These are phyloP conservation scores for Candolleomyces aberdarensis DNA, from an alignment of 768 basidiomycete species.

Conservation along the genomic window DNA sequence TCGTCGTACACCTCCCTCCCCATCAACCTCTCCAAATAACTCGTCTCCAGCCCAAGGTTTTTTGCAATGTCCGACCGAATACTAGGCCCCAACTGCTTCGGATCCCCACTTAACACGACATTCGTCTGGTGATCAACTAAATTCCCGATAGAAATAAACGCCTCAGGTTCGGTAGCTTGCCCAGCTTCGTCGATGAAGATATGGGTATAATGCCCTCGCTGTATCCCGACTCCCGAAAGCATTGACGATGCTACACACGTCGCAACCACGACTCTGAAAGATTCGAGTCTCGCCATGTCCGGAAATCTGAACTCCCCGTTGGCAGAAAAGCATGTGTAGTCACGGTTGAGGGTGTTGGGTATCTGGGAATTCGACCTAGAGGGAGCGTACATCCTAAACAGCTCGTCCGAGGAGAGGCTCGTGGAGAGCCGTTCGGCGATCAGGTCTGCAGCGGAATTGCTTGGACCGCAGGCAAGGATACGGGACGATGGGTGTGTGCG, in stretches of 20 bases:
- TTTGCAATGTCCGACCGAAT: constrained; percentile 56
- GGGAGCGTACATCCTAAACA: constrained; percentile 58
- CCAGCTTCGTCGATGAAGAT: constrained; percentile 67
- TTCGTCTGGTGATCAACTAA: constrained; percentile 52
- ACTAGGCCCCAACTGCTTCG: constrained; percentile 63
- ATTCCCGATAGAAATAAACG: constrained; percentile 59
- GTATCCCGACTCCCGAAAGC: constrained; percentile 51
- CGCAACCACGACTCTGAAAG: constrained; percentile 54
- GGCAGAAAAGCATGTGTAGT: constrained; percentile 29
- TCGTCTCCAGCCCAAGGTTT: constrained; percentile 53
- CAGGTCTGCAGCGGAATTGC: constrained; percentile 64
- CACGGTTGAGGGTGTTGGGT: constrained; percentile 35
- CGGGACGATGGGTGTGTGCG: constrained; percentile 30
- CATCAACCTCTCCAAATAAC: constrained; percentile 64
- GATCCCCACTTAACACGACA: constrained; percentile 65
- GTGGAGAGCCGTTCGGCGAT: constrained; percentile 42
- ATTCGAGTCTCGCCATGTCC: constrained; percentile 30
- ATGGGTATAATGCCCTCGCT: constrained; percentile 60
- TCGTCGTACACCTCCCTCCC: constrained; percentile 32
- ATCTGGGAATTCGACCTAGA: constrained; percentile 44
- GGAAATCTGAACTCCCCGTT: constrained; percentile 42
- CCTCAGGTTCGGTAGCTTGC: constrained; percentile 69
- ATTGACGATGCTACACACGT: constrained; percentile 66
- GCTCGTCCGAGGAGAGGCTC: constrained; percentile 25
- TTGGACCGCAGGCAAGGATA: constrained; percentile 60